Base-by-base conservation (phyloP, 768 basidiomycete species). In the Lanmaoa pseudosensibilis region DNA sequence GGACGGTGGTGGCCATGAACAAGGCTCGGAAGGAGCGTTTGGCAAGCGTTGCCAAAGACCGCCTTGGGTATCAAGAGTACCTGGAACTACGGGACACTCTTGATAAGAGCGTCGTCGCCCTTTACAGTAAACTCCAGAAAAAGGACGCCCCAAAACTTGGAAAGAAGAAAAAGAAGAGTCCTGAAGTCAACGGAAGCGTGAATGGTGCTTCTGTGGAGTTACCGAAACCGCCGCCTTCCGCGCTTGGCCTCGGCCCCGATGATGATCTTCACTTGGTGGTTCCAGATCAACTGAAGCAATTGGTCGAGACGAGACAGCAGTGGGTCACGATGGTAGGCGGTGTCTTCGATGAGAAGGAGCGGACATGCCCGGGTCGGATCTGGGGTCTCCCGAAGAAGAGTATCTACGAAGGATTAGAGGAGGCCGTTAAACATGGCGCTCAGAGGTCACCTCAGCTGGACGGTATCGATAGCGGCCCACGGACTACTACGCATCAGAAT, bases 11-110 rank as follows among this genome's bases (percentile, higher is more conserved):
- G 3, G 81, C 86, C 10, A 80, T 85, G 55, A 99, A 99, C 78
- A 92, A 94, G 64, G 83, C 84, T 4, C 87, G 96, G 13, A 89
- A 89, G 69, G 73, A 74, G 32, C 85, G 90, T 4, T 81, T 98
- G 2, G 80, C 80, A 15, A 76, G 78, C 15, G 82, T 94, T 58
- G 94, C 94, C 30, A 84, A 87, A 57, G 92, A 94, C 65, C 84
- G 94, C 21, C 80, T 98, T 18, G 94, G 87, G 7, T 92, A 93
- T 68, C 91, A 93, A 65, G 96, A 98, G 66, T 98, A 96, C 74
- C 73, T 92, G 55, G 89, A 92, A 32, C 71, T 84, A 9, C 84
- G 94, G 18, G 94, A 96, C 59, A 80, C 87, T 5, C 82, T 98
- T 47, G 95, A 98, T 77, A 88, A 85, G 76, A 86, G 87, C 63